Base-by-base conservation (phyloP, 352 stramenopile species). In the Phytophthora multivora region DNA sequence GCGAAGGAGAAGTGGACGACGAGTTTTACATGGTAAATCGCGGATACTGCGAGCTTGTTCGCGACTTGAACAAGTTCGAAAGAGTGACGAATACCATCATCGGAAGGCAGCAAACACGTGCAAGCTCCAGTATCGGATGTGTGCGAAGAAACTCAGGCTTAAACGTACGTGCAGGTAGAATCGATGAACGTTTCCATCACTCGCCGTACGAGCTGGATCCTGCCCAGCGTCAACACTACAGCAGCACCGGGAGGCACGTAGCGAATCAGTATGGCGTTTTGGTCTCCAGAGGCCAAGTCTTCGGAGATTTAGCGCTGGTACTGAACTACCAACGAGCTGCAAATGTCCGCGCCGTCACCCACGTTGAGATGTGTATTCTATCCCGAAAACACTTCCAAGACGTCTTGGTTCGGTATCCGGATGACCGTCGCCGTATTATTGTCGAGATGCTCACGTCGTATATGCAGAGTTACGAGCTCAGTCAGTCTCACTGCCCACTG, bases 11-110 rank as follows among this genome's bases (percentile, higher is more conserved):
- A 41, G 73, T 88, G 0, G 79, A 71, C 31, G 69, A 75, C n/a
- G 72, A 91, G 21, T 87, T 86, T 59, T 93, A 83, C 62, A 88
- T 91, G 59, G 74, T 93, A 10, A 87, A 91, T 38, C 75, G 77
- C 0, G 84, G 80, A 4, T 62, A 74, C 12, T 90, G 82, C 28
- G 74, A 89, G 45, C 55, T 89, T 2, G 48, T 47, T 18, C 21
- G 57, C 6, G 64, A 66, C 1, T 16, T 51, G 2, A 57, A 77
- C 12, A 63, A 51, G 41, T 66, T 76, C 33, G 75, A 87, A 49
- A 53, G 74, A 49, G 58, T 71, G 2, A 71, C 57, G 0, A 64
- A 30, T 0, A 64, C 63, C 19, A 59, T 50, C 0, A 18, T 71
- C 8, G 33, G 19, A 35, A 9, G 23, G 9, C 28, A 33, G 11